Evolutionary conservation across 2,329 filamentous ascomycete genomes (phyloP), one percentile per base, ranked within the genome.

Genomic region (Sporothrix variecibatus): DNA sequence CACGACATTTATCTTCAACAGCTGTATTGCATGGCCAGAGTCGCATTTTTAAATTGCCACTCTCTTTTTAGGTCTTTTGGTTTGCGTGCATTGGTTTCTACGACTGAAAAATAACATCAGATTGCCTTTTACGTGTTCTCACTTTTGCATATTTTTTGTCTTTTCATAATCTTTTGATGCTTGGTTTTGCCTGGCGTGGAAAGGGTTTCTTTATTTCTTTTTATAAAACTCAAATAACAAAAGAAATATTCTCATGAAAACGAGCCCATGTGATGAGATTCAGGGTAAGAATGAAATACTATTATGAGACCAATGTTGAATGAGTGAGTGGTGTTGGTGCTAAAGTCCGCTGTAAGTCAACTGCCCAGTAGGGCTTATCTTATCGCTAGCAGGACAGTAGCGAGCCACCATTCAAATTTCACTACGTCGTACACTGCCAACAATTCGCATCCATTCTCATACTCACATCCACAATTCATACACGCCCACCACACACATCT

Each of bases 301-400:
- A 5, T 34, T 34, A 34, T 34, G 28, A 11, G 26, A 31, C 28
- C 17, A 0, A 31, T 23, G 28, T 60, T 28, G 1, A 2, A 9
- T 56, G 23, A 2, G 23, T 56, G 23, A 56, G 51, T n/a, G 11
- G 51, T 56, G n/a, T 23, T 26, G 15, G 28, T 34, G 56, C 56
- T 60, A 60, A 34, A 34, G 4, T 5, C 62, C 40, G 23, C 62
- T 67, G 62, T 67, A 67, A 67, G 43, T 51, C 12, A 23, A 28
- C 31, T 64, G 15, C 65, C 43, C 26, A n/a, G 20, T 69, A 69
- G 51, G 56, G 70, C 70, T 72, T 64, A 72, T 51, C 56, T 72
- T 49, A 72, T 72, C 70, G 23, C 51, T 12, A n/a, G 17, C 23
- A 26, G 28, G n/a, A 7, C 58, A 40, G 3, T 12, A n/a, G 17